Evolutionary conservation across 1,284 basidiomycete genomes (phyloP).

Genomic region (Mycosarcoma maydis): DNA sequence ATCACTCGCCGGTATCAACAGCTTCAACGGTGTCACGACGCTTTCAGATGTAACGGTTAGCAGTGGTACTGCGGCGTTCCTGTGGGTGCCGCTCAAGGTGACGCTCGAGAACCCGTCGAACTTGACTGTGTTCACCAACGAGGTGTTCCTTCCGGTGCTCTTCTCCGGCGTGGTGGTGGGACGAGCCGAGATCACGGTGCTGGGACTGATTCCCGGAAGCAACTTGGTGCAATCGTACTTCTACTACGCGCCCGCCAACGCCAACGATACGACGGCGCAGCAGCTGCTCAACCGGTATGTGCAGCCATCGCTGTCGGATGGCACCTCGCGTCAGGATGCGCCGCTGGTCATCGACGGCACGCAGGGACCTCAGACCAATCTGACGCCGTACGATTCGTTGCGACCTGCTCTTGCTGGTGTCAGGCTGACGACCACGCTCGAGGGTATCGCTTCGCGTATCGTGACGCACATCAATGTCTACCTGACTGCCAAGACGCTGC

Average conservation of each 20-base stretch:
- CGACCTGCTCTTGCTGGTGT: constrained; percentile 73
- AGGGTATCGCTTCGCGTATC: constrained; percentile 68
- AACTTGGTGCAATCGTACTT: constrained; percentile 74
- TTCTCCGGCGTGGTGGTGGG: constrained; percentile 71
- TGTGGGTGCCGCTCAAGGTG: constrained; percentile 38
- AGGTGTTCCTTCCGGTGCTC: constrained; percentile 73
- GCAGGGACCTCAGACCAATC: constrained; percentile 51
- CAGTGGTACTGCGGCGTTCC: constrained; percentile 44
- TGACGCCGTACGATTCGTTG: constrained; percentile 76
- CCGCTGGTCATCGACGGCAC: constrained; percentile 37
- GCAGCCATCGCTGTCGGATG: constrained; percentile 38
- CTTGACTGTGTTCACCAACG: constrained; percentile 74
- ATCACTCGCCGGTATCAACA: constrained; percentile 70
- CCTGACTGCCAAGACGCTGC: constrained; percentile 35
- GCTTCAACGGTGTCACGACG: constrained; percentile 62
- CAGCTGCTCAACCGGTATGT: constrained; percentile 61
- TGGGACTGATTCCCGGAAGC: constrained; percentile 73
- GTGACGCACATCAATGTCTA: constrained; percentile 48
- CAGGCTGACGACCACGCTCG: constrained; percentile 71
- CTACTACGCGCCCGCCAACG: constrained; percentile 75
- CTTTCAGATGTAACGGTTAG: constrained; percentile 68
- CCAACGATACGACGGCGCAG: constrained; percentile 76
- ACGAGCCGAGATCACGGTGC: constrained; percentile 67
- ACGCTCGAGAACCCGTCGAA: constrained; percentile 66
- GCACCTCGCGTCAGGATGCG: constrained; percentile 16